These are phyloP conservation scores for Trichosporon sp. DNA, from an alignment of 1,284 basidiomycete species.

Conservation along the genomic window DNA sequence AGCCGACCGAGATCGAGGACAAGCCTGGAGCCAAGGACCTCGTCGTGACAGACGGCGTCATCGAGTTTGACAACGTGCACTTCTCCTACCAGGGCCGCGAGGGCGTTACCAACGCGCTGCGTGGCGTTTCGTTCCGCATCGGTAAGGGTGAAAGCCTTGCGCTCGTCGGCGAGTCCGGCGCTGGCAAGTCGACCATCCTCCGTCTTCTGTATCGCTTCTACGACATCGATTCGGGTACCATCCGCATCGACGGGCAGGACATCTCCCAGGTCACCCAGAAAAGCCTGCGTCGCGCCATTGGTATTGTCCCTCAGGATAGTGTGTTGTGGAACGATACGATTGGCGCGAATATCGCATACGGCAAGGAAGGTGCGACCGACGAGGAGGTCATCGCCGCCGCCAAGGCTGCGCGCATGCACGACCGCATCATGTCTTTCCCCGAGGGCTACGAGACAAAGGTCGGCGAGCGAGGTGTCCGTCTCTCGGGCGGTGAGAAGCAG, in stretches of 20 bases:
- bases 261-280: slow-evolving; percentile 69
- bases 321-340: slow-evolving; percentile 94
- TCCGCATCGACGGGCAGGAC: slow-evolving; percentile 74
- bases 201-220: slow-evolving; percentile 93
- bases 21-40: slow-evolving; percentile 66
- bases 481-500: slow-evolving; percentile 93
- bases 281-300: slow-evolving; percentile 72
- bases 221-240: slow-evolving; percentile 71
- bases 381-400: slow-evolving; percentile 83
- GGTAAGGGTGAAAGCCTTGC: slow-evolving; percentile 94
- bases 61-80: slow-evolving; percentile 85
- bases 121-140: slow-evolving; percentile 77
- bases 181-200: slow-evolving; percentile 94
- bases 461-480: slow-evolving; percentile 94
- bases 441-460: slow-evolving; percentile 81
- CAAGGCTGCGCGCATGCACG: slow-evolving; percentile 77
- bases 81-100: slow-evolving; percentile 78
- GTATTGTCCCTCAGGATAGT: slow-evolving; percentile 96
- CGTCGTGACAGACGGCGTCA: slow-evolving; percentile 71
- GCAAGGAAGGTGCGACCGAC: slow-evolving; percentile 76
- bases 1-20: slow-evolving; percentile 73
- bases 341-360: slow-evolving; percentile 91
- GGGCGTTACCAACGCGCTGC: slow-evolving; percentile 80
- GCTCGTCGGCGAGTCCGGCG: slow-evolving; percentile 92
- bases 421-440: slow-evolving; percentile 72